Evolutionary conservation across 306 rosid genomes (phyloP).

Genomic region (Prunus salicina): DNA sequence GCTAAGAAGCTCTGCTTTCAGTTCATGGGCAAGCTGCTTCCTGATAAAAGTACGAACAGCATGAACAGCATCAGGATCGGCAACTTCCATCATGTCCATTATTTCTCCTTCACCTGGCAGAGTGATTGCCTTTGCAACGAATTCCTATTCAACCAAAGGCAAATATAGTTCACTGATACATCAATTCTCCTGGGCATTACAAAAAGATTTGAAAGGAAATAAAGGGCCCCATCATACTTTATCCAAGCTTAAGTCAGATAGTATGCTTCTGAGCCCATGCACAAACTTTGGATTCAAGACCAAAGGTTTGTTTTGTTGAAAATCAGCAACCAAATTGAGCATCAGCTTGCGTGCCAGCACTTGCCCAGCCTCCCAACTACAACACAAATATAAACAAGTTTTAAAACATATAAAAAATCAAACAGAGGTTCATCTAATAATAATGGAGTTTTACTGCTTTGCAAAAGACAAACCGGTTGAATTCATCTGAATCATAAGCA

Average conservation of each 20-base stretch:
- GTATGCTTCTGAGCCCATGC: constrained; percentile 66
- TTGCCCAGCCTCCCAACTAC: constrained; percentile 99
- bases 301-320: constrained; percentile 76
- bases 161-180: constrained; percentile 12
- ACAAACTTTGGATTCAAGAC: constrained; percentile 69
- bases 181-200: neutral
- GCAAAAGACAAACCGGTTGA: constrained; percentile 77
- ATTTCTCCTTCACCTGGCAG: constrained; percentile 98
- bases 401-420: constrained; percentile 7
- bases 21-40: constrained; percentile 83
- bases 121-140: constrained; percentile 88
- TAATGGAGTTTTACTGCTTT: constrained; percentile 10
- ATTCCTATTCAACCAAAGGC: constrained; percentile 58
- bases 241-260: constrained; percentile 74
- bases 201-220: constrained; percentile 9
- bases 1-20: constrained; percentile 64
- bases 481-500: constrained; percentile 90
- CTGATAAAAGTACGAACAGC: constrained; percentile 78
- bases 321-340: constrained; percentile 79
- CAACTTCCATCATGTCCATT: constrained; percentile 96
- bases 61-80: constrained; percentile 98
- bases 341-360: constrained; percentile 79
- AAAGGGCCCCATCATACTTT: constrained; percentile 47
- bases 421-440: constrained; percentile 10
- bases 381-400: constrained; percentile 25